A percentile compares a stretch with the other conserved stretches of the same genome.
Evolutionary conservation across 805 yeast species (phyloP).

Genomic region (Metschnikowia picachoensis): DNA sequence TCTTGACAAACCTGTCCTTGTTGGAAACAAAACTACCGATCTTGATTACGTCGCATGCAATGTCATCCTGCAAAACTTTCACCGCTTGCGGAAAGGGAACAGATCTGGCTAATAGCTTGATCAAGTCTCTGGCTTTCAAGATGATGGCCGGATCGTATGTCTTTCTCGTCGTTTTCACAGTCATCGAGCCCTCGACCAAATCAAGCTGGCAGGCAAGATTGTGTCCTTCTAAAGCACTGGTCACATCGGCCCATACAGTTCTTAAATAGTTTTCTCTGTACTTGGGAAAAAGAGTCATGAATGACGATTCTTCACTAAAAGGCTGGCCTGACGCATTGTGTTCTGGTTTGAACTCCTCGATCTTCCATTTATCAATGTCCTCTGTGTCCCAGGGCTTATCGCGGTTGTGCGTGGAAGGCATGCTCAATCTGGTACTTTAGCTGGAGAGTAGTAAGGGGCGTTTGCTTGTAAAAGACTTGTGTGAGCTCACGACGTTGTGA

Average conservation of each 20-base stretch:
- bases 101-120: constrained; percentile 88
- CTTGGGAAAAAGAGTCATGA: constrained; percentile 93
- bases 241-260: constrained; percentile 91
- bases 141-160: constrained; percentile 94
- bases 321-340: constrained; percentile 84
- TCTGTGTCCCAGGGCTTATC: constrained; percentile 99
- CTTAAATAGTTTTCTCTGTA: constrained; percentile 89
- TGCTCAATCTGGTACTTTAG: constrained; percentile 22
- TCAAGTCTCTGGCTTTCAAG: constrained; percentile 90
- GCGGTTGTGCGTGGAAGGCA: constrained; percentile 90
- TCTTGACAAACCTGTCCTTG: constrained; percentile 89
- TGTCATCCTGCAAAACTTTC: constrained; percentile 84
- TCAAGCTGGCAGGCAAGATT: constrained; percentile 82
- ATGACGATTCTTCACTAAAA: constrained; percentile 93
- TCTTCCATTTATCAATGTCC: constrained; percentile 89
- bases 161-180: constrained; percentile 91
- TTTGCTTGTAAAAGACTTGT: no score
- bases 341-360: constrained; percentile 84
- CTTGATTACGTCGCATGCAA: constrained; percentile 94
- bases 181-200: constrained; percentile 95
- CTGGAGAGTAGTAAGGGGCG: no score
- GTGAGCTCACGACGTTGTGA: no score
- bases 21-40: constrained; percentile 86
- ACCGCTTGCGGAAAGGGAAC: constrained; percentile 97
- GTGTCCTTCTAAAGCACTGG: constrained; percentile 67